Base-by-base conservation (phyloP, 768 basidiomycete genomes). In the Boletus sp. region DNA sequence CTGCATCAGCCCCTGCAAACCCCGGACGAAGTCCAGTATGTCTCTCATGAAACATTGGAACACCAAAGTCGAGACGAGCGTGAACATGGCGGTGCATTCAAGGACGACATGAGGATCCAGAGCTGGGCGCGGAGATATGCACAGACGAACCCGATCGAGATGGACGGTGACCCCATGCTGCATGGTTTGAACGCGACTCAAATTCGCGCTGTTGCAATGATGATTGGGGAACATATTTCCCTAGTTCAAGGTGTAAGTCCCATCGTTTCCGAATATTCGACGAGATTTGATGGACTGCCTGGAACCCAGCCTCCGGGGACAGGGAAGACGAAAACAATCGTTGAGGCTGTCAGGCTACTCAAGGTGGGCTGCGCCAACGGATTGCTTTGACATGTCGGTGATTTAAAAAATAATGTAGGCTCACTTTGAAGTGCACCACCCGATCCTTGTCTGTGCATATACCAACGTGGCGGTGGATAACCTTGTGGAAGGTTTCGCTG, bases 401-500 rank as follows among this genome's bases (percentile, higher is more conserved):
- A 46, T 41, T 50, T 58, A 7, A 18, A 51, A 24, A 46, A 32
- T 33, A n/a, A 42, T 42, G 14, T 67, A 92, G 87, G 68, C 74
- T 4, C 84, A 92, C 66, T 98, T 94, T 69, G 79, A 88, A 69
- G 85, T 95, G 10, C 83, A 90, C 6, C 83, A 89, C 36, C 93
- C 93, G 1, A 77, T 96, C 40, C 81, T 98, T 14, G 88, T 96
- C n/a, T 92, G 91, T 70, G 94, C 94, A 0, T 96, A 91, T 67
- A 97, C 95, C 40, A 95, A 97, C 63, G 90, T 85, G 18, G 94
- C 95, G 0, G 92, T 95, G 18, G 94, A 97, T 68, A 92, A 95
- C 62, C 83, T 97, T 9, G 84, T 94, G 37, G 86, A 89, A 66
- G 90, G 90, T 0, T 77, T 94, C 28, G 78, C 77, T 9, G 71